Base-by-base conservation (phyloP, 352 stramenopile genomes). In the Pythium sukuiense region DNA sequence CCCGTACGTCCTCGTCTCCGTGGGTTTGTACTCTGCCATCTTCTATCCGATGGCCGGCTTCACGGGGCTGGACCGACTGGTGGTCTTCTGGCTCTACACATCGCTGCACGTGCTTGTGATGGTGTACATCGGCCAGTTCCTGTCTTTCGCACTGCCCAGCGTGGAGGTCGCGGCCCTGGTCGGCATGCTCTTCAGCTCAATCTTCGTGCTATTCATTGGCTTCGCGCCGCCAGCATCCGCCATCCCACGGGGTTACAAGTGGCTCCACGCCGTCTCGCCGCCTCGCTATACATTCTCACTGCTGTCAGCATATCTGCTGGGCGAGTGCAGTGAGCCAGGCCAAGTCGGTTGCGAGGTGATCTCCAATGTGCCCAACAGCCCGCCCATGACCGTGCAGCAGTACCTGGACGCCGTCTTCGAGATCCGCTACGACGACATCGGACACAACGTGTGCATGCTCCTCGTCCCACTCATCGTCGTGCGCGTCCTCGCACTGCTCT, bases 1-100 rank as follows among this genome's bases (percentile, higher is more conserved):
- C 50, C 76, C 79, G 37, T 85, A 87, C 63, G 66, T 81, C 2
- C 71, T 85, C 2, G 20, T 55, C 12, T 59, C 59, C 0, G 69
- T 67, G n/a, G 46, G 84, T 37, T 5, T 88, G 7, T 89, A 84
- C 63, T 74, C 73, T 0, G 67, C 66, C 9, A 61, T 96, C 46
- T 92, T 92, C 37, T 97, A 94, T 63, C 81, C 95, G 39, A 60
- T 90, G 50, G 73, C 83, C 2, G 78, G 72, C 50, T 87, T 83
- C 52, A 66, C 63, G 0, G 74, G 75, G 29, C 57, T 77, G 6
- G 46, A 37, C 6, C 76, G 57, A 2, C 65, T 73, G 35, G 76
- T 92, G 43, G 82, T 92, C 63, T 93, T 84, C 58, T 80, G 82
- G 50, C 74, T 90, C 24, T 78, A 76, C 11, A 76, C 93, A 35